Conservation (phyloP, 495 filamentous ascomycete genomes). For the Penicillium nucicola region DNA sequence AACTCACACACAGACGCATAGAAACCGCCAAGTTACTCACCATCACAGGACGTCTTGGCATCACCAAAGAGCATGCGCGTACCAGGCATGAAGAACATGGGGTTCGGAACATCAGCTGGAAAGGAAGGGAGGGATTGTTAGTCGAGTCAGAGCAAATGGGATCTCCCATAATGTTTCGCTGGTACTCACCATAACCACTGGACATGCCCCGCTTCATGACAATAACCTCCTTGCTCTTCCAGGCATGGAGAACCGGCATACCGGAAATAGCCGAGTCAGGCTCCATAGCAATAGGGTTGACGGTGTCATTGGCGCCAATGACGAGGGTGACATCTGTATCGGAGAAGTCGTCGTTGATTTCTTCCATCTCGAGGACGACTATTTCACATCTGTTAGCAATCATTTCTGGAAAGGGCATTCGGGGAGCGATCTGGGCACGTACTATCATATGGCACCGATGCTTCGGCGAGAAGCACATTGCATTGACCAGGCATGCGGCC, state of each 20-base stretch:
- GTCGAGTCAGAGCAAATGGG: neutral
- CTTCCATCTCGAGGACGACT: constrained; percentile 82
- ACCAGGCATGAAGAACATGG: constrained; percentile 82
- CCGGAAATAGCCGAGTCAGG: constrained; percentile 75
- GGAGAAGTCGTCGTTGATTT: constrained; percentile 83
- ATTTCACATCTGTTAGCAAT: constrained; percentile 5
- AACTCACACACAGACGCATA: neutral
- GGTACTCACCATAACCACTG: constrained; percentile 67
- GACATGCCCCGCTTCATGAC: constrained; percentile 85
- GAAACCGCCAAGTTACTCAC: constrained; percentile 21
- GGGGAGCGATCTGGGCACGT: constrained; percentile 5
- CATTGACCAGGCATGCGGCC: constrained; percentile 86
- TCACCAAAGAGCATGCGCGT: constrained; percentile 86
- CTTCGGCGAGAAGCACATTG: constrained; percentile 80
- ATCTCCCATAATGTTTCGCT: neutral
- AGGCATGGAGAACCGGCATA: constrained; percentile 82
- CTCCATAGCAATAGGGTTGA: constrained; percentile 80
- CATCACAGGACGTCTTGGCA: constrained; percentile 76
- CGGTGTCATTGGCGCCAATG: constrained; percentile 83
- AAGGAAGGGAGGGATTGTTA: neutral
- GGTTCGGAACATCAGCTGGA: constrained; percentile 75
- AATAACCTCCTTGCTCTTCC: constrained; percentile 86
- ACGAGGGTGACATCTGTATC: constrained; percentile 82
- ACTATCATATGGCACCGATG: constrained; percentile 77
- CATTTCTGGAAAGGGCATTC: neutral